Evolutionary conservation across 2,329 filamentous ascomycete species (phyloP), one percentile per base, ranked within the genome.

Genomic region (Monilinia aucupariae): DNA sequence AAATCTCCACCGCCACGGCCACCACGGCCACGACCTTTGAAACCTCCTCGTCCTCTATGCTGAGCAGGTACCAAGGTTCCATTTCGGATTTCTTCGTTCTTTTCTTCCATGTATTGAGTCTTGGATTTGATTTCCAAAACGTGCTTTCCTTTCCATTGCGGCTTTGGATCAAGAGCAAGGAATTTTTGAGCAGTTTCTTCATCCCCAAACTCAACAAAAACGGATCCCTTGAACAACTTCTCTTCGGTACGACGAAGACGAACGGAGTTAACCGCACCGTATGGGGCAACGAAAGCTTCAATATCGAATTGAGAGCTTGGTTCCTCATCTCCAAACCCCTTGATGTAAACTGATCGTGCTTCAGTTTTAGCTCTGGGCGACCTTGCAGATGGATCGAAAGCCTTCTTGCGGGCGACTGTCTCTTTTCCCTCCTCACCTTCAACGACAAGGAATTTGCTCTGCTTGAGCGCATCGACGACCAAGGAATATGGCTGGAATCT

Each of bases 281-380:
- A 92, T 64, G 87, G 83, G 62, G 86, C 82, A 75, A 97, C 96
- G 80, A 96, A 97, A 65, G 86, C 86, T 79, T 99, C 94, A 63
- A 99, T 88, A 67, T 97, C 91, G 75, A 96, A 91, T 77, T 97
- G 94, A 34, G 92, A 93, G 65, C 85, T 87, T 13, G 88, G 82
- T n/a, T 83, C 81, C 77, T 96, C 92, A 51, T 89, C 84, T 51
- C 92, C 92, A 71, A 99, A 99, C 56, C 92, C 93, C 81, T 97
- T 99, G 71, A 85, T 91, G 76, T 99, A 99, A 73, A 96, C 84
- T 71, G 87, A 93, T 64, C 87, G 82, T 64, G 84, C 82, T 76
- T 92, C 87, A 63, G 84, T 80, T 76, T 86, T 84, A 74, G 85
- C 82, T 71, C 86, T 84, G 68, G 83, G 82, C 65, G 76, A 49